Conservation (phyloP, 2,329 filamentous ascomycete genomes). For the Nigrospora osmanthi region DNA sequence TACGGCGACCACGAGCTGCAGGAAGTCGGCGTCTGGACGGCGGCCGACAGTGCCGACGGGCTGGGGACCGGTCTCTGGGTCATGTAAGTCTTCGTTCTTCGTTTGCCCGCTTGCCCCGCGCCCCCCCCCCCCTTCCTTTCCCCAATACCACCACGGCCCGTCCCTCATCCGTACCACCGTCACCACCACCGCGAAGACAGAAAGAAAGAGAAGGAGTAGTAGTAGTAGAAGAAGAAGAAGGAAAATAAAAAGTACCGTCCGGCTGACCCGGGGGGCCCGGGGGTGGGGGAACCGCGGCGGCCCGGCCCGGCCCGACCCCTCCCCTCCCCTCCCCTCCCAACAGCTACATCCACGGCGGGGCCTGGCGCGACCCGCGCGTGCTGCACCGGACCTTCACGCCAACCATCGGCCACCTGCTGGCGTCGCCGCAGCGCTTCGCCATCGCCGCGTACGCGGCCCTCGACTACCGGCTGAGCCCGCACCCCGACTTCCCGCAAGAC, state of each 20-base stretch:
- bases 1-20: constrained; percentile 31
- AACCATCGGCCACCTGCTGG: constrained; percentile 33
- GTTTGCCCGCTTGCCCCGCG: neutral
- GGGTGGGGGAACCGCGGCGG: too few species aligned
- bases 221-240: too few species aligned
- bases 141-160: too few species aligned
- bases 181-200: too few species aligned
- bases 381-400: constrained; percentile 36
- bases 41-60: constrained; percentile 7
- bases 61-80: constrained; percentile 17
- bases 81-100: constrained; percentile 12
- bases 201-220: too few species aligned
- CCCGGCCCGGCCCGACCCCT: too few species aligned
- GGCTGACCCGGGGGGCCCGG: too few species aligned
- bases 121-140: too few species aligned
- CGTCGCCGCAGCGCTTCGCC: constrained; percentile 8
- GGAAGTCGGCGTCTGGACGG: constrained; percentile 36
- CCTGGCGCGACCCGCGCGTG: constrained; percentile 52
- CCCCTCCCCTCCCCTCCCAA: neutral
- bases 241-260: too few species aligned
- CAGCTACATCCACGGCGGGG: constrained; percentile 54
- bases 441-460: constrained; percentile 57
- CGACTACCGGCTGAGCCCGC: constrained; percentile 55
- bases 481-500: constrained; percentile 38
- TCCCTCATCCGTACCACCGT: too few species aligned